Evolutionary conservation across 1,284 basidiomycete genomes (phyloP).

Genomic region (Tetrapyrgos nigripes): DNA sequence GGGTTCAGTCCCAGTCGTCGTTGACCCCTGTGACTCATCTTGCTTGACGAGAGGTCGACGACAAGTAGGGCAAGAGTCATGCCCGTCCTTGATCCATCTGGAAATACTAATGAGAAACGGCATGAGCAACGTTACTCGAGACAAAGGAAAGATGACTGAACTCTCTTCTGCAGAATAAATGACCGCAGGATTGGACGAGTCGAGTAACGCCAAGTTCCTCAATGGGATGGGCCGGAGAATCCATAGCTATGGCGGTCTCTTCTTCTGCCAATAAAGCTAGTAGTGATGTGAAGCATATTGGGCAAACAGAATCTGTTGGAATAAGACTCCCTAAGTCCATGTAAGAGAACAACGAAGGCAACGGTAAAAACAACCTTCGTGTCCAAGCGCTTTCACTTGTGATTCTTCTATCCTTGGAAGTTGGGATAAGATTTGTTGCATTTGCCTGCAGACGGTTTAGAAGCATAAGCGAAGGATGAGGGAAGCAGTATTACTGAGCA

Average conservation of each 20-base stretch:
- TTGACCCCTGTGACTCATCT: neutral
- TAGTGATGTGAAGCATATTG: constrained; percentile 74
- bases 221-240: constrained; percentile 72
- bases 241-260: constrained; percentile 72
- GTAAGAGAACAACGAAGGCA: neutral
- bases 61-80: constrained; percentile 69
- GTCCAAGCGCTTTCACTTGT: constrained; percentile 38
- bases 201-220: constrained; percentile 73
- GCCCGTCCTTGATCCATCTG: constrained; percentile 68
- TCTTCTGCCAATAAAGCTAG: constrained; percentile 72
- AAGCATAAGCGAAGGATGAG: neutral
- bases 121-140: constrained; percentile 2
- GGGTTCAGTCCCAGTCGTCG: constrained; percentile 16
- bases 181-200: constrained; percentile 55
- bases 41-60: constrained; percentile 49
- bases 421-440: constrained; percentile 33
- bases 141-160: constrained; percentile 39
- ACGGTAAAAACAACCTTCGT: constrained; percentile 34
- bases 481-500: constrained; percentile 1
- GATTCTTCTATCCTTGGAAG: constrained; percentile 44
- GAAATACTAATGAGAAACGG: constrained; percentile 52
- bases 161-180: constrained; percentile 80
- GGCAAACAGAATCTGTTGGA: constrained; percentile 63
- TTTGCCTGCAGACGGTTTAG: constrained; percentile 36
- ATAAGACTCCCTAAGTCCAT: neutral